phyloP scores from a whole-genome alignment of 768 basidiomycete species.

The Cystofilobasidium capitatum region DNA sequence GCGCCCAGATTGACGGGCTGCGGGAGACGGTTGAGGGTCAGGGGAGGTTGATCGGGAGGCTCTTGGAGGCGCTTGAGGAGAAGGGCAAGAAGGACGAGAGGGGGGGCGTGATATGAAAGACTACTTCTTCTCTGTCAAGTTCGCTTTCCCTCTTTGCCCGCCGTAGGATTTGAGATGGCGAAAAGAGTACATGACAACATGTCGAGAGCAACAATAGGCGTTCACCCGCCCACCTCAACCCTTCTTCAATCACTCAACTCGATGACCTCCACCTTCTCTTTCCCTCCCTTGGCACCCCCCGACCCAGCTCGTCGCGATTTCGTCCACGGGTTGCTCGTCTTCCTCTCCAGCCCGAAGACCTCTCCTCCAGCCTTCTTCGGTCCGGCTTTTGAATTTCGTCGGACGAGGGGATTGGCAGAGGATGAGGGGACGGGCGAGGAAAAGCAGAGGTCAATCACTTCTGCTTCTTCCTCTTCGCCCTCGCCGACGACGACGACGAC shows the following conservation, averaged over 20 bases:
- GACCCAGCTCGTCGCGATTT: neutral
- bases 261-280: neutral
- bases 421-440: too few species aligned
- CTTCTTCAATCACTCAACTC: too few species aligned
- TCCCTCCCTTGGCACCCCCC: neutral
- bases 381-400: neutral
- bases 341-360: neutral
- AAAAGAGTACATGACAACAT: too few species aligned
- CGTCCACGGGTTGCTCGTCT: slow-evolving; percentile 1
- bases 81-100: neutral
- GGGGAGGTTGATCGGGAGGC: slow-evolving; percentile 32
- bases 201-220: too few species aligned
- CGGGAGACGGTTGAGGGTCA: slow-evolving; percentile 37
- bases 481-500: neutral
- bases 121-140: neutral
- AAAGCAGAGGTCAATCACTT: too few species aligned
- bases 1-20: slow-evolving; percentile 30
- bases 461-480: too few species aligned
- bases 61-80: slow-evolving; percentile 30
- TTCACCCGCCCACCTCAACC: too few species aligned
- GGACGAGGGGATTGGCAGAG: neutral
- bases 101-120: neutral
- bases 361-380: neutral
- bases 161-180: too few species aligned
- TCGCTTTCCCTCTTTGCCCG: too few species aligned